Evolutionary conservation across 805 yeast genomes (phyloP).

Genomic region (Candida nemodendra): DNA sequence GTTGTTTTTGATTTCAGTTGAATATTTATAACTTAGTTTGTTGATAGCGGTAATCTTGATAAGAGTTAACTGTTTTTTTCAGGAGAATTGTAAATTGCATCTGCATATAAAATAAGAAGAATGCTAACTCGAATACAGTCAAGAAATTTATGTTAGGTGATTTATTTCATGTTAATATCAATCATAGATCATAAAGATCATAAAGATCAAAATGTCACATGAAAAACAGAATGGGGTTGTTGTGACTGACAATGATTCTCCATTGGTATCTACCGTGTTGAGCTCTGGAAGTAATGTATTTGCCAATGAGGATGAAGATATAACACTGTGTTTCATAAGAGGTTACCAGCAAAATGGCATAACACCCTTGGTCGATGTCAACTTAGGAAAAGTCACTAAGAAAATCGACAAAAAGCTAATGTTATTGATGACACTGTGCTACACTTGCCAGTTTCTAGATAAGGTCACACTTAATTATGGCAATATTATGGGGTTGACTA

Average conservation of each 20-base stretch:
- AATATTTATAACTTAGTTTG: too few relatives aligned
- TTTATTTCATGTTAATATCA: too few relatives aligned
- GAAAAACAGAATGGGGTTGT: not conserved
- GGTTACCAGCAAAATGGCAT: slow-evolving; percentile 6
- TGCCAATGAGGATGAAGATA: slow-evolving; percentile 13
- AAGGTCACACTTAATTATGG: slow-evolving; percentile 52
- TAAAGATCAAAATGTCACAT: not conserved
- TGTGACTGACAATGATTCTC: not conserved
- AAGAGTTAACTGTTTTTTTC: too few relatives aligned
- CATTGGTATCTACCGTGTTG: slow-evolving; percentile 5
- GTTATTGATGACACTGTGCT: slow-evolving; percentile 47
- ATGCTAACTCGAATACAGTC: too few relatives aligned
- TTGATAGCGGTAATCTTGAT: too few relatives aligned
- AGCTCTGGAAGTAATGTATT: slow-evolving; percentile 12
- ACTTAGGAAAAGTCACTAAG: slow-evolving; percentile 11
- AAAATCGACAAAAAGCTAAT: slow-evolving; percentile 50
- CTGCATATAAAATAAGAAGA: too few relatives aligned
- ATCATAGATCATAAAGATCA: too few relatives aligned
- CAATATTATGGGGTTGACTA: slow-evolving; percentile 51
- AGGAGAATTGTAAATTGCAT: too few relatives aligned
- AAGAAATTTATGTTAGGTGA: too few relatives aligned
- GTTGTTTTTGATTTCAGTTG: too few relatives aligned
- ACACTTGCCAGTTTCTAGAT: slow-evolving; percentile 61
- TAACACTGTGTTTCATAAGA: slow-evolving; percentile 13
- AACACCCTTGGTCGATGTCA: slow-evolving; percentile 1